Percentiles rank a stretch among this genome's conserved stretches.
Evolutionary conservation across 2,329 filamentous ascomycete species (phyloP).

Genomic region (Aspergillus ochraceus): DNA sequence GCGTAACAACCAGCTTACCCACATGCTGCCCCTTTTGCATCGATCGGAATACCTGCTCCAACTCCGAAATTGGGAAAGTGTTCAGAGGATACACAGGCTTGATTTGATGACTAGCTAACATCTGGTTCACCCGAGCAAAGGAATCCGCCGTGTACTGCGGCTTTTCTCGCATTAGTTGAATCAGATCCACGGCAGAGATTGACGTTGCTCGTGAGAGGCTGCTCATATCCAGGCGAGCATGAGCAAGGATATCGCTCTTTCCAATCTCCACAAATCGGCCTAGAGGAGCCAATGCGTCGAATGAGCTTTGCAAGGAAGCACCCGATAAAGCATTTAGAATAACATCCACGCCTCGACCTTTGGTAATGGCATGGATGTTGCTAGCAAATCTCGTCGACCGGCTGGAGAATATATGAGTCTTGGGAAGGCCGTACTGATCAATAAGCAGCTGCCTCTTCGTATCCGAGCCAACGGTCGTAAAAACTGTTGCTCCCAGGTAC

Average conservation of each 20-base stretch:
- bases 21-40: not conserved
- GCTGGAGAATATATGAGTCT: not conserved
- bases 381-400: not conserved
- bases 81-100: not conserved
- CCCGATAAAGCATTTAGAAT: not conserved
- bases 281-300: not conserved
- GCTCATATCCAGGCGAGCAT: not conserved
- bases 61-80: not conserved
- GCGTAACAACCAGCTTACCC: slow-evolving; percentile 2
- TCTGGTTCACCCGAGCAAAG: not conserved
- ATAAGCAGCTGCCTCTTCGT: not conserved
- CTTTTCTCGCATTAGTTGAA: not conserved
- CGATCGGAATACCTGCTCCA: not conserved
- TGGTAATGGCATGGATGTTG: not conserved
- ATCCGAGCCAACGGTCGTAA: not conserved
- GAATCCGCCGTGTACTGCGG: not conserved
- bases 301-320: not conserved
- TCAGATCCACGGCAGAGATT: not conserved
- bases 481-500: not conserved
- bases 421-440: not conserved
- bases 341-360: slow-evolving; percentile 2
- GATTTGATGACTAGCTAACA: not conserved
- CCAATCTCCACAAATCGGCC: slow-evolving; percentile 4
- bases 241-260: not conserved
- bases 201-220: not conserved